Evolutionary conservation across 2,329 filamentous ascomycete genomes (phyloP).

Genomic region (Diplodia seriata): DNA sequence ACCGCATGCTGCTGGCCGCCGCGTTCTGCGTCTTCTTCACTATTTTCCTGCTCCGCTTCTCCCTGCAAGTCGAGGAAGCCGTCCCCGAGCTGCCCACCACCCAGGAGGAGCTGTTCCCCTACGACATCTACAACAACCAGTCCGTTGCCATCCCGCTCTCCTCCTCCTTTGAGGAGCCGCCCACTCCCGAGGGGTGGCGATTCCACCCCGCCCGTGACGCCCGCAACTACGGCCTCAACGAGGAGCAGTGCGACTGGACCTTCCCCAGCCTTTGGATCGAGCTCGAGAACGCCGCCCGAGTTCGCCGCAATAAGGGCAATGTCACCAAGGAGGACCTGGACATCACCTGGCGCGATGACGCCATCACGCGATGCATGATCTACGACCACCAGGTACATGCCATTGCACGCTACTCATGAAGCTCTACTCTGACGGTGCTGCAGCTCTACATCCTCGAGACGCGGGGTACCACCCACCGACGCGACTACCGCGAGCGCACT

Average conservation of each 20-base stretch:
- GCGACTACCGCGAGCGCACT: conserved; percentile 38
- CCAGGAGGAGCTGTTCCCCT: conserved; percentile 12
- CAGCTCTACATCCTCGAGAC: conserved; percentile 46
- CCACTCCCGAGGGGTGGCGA: conserved; percentile 24
- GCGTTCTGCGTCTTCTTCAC: conserved; percentile 20
- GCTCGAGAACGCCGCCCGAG: conserved; percentile 37
- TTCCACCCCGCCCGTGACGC: conserved; percentile 30
- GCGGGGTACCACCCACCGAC: conserved; percentile 37
- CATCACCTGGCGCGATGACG: conserved; percentile 36
- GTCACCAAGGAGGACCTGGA: conserved; percentile 38
- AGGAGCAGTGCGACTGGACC: conserved; percentile 31
- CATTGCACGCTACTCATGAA: not conserved
- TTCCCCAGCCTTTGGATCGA: conserved; percentile 40
- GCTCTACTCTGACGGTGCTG: not conserved
- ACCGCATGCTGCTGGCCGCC: conserved; percentile 27
- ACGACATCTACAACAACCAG: conserved; percentile 12
- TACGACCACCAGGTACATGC: conserved; percentile 39
- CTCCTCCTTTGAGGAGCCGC: conserved; percentile 18
- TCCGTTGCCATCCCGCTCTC: conserved; percentile 18
- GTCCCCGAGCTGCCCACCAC: conserved; percentile 14
- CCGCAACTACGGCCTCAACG: conserved; percentile 31
- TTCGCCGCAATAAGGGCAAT: conserved; percentile 35
- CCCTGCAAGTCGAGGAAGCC: conserved; percentile 20
- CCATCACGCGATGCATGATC: conserved; percentile 42
- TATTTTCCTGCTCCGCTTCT: conserved; percentile 27